phyloP scores from a whole-genome alignment of 1,284 basidiomycete species.

The Salmacisia buchloeana region DNA sequence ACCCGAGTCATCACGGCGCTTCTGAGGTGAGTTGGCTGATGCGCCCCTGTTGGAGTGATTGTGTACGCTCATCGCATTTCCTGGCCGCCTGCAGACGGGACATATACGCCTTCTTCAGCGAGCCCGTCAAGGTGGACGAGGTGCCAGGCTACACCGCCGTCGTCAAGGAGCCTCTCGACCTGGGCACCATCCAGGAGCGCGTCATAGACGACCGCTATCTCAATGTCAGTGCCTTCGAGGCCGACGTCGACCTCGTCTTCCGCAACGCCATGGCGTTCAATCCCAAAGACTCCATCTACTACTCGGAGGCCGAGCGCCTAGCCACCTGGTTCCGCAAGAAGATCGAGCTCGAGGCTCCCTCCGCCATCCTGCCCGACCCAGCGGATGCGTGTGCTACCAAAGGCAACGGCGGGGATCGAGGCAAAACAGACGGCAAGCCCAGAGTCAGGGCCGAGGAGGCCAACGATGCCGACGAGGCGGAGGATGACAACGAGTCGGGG shows the following conservation, averaged over 20 bases:
- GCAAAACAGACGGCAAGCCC: background rate
- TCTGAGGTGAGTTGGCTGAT: background rate
- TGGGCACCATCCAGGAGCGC: conserved; percentile 65
- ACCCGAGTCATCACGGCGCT: background rate
- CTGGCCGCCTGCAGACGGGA: conserved; percentile 61
- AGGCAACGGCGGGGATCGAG: background rate
- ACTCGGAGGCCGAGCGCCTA: conserved; percentile 41
- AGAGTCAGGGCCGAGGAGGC: background rate
- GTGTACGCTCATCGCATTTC: background rate
- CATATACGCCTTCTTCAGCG: conserved; percentile 75
- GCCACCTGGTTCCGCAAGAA: conserved; percentile 26
- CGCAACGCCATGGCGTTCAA: conserved; percentile 45
- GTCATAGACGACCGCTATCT: conserved; percentile 26
- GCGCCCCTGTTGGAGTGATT: background rate
- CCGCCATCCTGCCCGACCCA: background rate
- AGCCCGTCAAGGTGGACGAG: conserved; percentile 63
- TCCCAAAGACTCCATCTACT: conserved; percentile 39
- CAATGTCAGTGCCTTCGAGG: conserved; percentile 33
- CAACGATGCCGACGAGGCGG: background rate
- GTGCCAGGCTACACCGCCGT: conserved; percentile 67
- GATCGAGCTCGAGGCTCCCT: background rate
- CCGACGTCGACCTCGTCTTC: conserved; percentile 42
- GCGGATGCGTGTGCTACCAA: background rate
- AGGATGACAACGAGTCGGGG: background rate
- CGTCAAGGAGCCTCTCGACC: conserved; percentile 71